Evolutionary conservation across 2,329 filamentous ascomycete genomes (phyloP), one percentile per base, ranked within the genome.

Genomic region (Arachnopeziza araneosa): DNA sequence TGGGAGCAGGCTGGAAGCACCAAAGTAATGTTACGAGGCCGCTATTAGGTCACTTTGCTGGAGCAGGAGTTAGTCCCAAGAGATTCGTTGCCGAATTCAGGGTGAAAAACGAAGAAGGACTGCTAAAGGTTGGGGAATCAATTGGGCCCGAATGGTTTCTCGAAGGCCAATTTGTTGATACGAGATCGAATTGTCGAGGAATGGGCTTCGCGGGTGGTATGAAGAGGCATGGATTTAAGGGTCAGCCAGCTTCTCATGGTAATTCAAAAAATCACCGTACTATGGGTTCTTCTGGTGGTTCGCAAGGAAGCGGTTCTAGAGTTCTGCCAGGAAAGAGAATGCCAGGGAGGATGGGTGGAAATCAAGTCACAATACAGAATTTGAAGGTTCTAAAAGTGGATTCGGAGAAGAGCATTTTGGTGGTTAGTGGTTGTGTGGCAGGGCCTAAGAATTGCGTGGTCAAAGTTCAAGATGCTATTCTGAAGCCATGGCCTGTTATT

Each of bases 301-400:
- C 89, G 68, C 95, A 99, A 77, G 95, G 95, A 66, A 87, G 89
- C 73, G 95, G 95, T 77, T 96, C 91, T 64, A 86, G 95, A 76
- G 93, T 99, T 24, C 79, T 92, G 72, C 95, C 95, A 0, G 95
- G 95, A 62, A 99, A 99, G 85, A 95, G 92, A 78, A 99, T 99
- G 95, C 86, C 95, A 2, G 95, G 95, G 58, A 86, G 91, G 61
- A 98, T 99, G 95, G 95, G 95, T 65, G 90, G 89, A 66, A 84
- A 96, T 75, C 86, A 85, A 67, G 89, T 92, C 59, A 99, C 95
- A 54, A 83, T 95, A 60, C 93, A 97, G 81, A 97, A 96, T 76
- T 78, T 98, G 68, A 90, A 88, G 76, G 86, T 99, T 57, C 78
- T 99, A 73, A 88, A 91, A 79, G 88, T 96, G 36, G 92, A 98